Evolutionary conservation across 1,284 basidiomycete genomes (phyloP), one percentile per base, ranked within the genome.

Genomic region (Leccinum subfulvum): DNA sequence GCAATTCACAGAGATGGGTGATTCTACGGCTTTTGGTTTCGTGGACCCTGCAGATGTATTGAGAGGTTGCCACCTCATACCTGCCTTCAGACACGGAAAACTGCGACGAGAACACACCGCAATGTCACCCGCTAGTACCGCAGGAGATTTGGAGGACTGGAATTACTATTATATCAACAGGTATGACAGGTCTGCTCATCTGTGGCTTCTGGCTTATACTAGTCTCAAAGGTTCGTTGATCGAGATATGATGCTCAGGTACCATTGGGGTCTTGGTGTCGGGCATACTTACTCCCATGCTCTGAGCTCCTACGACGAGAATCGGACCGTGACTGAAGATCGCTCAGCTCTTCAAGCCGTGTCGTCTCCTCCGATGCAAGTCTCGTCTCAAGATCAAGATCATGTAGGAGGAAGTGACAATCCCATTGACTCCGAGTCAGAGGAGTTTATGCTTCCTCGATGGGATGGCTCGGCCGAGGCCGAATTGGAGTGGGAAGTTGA

Each of bases 191-290:
- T 23, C 16, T 21, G 23, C 23, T 51, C 23, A 10, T 26, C 14
- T 18, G 21, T 14, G 9, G 21, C 23, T 14, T 8, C 4, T 7
- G 11, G n/a, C 18, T 26, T n/a, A 47, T 21, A 47, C 18, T n/a
- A 18, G 18, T n/a, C n/a, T 47, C 8, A n/a, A 47, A 65, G 61
- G 14, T 65, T 65, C 54, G 61, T 60, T 5, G 64, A 65, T 39
- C 8, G 58, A 30, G 28, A 30, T 30, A 30, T 30, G 28, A 33
- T 0, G 96, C 30, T 30, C 30, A 30, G 30, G 30, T 30, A 30
- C 30, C 30, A 30, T 30, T 30, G 30, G 30, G 33, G 33, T 35
- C 33, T 35, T 35, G 33, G 33, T 35, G 4, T 35, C 4, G 33
- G 33, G 33, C 33, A 35, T 35, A 35, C 33, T 13, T 35, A 35